These are phyloP conservation scores for Linanthus parryae DNA, from an alignment of 148 eudicot genomes.

Conservation along the genomic window DNA sequence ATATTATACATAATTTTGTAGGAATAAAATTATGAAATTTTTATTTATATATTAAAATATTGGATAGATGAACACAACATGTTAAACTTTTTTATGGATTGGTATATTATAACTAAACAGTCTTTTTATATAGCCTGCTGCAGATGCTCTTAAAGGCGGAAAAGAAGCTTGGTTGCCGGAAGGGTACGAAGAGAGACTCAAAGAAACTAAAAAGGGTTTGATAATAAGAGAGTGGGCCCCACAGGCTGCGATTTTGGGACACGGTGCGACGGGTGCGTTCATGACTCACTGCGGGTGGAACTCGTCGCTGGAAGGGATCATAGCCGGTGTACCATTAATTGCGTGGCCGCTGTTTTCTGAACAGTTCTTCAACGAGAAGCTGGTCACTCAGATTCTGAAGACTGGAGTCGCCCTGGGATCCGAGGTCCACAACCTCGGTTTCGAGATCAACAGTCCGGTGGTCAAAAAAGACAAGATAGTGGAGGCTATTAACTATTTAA, in stretches of 20 bases:
- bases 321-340: too few species aligned
- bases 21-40: too few species aligned
- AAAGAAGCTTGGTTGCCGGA: not conserved
- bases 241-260: not conserved
- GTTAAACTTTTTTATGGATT: too few species aligned
- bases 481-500: not conserved
- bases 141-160: not conserved
- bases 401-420: not conserved
- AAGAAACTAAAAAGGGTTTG: not conserved
- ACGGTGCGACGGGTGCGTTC: not conserved
- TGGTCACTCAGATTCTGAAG: too few species aligned
- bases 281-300: too few species aligned
- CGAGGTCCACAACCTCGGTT: not conserved
- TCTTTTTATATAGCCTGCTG: not conserved
- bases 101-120: not conserved
- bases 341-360: not conserved
- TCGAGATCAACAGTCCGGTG: not conserved
- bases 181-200: not conserved
- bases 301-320: too few species aligned
- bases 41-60: too few species aligned
- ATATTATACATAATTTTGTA: too few species aligned
- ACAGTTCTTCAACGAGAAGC: not conserved
- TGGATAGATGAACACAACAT: too few species aligned
- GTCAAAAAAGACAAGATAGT: not conserved
- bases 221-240: not conserved